Evolutionary conservation across 2,329 filamentous ascomycete genomes (phyloP), one percentile per base, ranked within the genome.

Genomic region (Aspergillus fumigatus): DNA sequence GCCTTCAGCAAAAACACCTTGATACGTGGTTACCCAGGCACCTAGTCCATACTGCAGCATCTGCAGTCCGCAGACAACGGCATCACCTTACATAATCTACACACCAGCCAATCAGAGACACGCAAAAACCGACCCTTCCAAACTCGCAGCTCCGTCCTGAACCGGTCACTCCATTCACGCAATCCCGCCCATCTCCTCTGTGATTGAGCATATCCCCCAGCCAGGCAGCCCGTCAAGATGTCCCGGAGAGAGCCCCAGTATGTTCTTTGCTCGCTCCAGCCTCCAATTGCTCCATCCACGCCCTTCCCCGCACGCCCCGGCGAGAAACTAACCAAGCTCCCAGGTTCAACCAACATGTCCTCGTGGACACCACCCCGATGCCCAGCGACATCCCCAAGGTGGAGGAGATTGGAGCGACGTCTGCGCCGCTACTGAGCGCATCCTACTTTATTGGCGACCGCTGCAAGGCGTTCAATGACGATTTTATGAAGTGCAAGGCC

Each of bases 401-500:
- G 75, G 84, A 90, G 77, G 94, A 99, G 80, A 85, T 99, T 65
- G 94, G 94, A 70, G 85, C 91, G 71, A 96, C 88, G 70, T 97
- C 93, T 56, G 94, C 92, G 41, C 94, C 94, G 54, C 84, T 99
- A 48, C 82, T 96, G 58, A 96, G 90, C 63, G 94, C 94, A 32
- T 87, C 91, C 52, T 99, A 90, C 84, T 99, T 97, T 77, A 99
- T 99, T 73, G 94, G 94, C 62, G 92, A 92, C 65, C 88, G 93
- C 72, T 99, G 94, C 87, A 88, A 85, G 75, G 82, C 89, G 56
- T 99, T 92, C 83, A 97, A 97, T 78, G 94, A 99, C 82, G 94
- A 99, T 79, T 99, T 89, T 80, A 99, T 99, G 93, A 90, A 96
- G 81, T 99, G 94, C 88, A 99, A 99, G 88, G 90, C 85, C 66